Conservation (phyloP, 495 filamentous ascomycete species). For the Apodospora peruviana region DNA sequence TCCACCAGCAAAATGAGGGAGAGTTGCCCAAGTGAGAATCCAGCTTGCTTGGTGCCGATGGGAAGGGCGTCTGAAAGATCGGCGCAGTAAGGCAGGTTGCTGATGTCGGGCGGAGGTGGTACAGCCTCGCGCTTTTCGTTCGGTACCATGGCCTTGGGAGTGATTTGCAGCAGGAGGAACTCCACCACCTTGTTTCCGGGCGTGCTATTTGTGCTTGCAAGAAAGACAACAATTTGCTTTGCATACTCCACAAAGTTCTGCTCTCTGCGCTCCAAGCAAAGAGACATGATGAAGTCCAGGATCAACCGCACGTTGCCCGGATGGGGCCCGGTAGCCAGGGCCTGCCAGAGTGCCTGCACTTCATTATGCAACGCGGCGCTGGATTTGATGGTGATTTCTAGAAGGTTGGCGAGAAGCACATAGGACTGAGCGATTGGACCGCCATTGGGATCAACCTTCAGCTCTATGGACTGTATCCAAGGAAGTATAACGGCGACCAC, state of each 20-base stretch:
- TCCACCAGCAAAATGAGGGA: conserved; percentile 93
- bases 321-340: conserved; percentile 86
- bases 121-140: conserved; percentile 71
- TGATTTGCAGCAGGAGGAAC: conserved; percentile 83
- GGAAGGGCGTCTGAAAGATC: conserved; percentile 76
- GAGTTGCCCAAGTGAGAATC: conserved; percentile 87
- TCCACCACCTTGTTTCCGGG: conserved; percentile 85
- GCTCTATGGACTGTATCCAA: conserved; percentile 91
- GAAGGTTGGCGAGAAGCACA: conserved; percentile 90
- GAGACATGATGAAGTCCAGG: conserved; percentile 88
- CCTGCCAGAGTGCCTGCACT: conserved; percentile 96
- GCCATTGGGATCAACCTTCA: conserved; percentile 91
- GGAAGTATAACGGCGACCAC: conserved; percentile 92
- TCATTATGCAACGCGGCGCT: conserved; percentile 87
- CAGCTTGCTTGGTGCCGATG: conserved; percentile 81
- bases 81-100: conserved; percentile 78
- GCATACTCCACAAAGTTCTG: conserved; percentile 97
- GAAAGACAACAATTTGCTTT: conserved; percentile 94
- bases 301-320: conserved; percentile 93
- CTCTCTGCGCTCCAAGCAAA: conserved; percentile 88
- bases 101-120: conserved; percentile 67
- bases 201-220: conserved; percentile 79
- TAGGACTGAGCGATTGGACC: conserved; percentile 87
- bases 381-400: conserved; percentile 92
- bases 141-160: conserved; percentile 82